Percentiles rank a stretch among this genome's conserved stretches.
phyloP scores from a whole-genome alignment of 2,329 filamentous ascomycete species.

The Cytospora piceae region DNA sequence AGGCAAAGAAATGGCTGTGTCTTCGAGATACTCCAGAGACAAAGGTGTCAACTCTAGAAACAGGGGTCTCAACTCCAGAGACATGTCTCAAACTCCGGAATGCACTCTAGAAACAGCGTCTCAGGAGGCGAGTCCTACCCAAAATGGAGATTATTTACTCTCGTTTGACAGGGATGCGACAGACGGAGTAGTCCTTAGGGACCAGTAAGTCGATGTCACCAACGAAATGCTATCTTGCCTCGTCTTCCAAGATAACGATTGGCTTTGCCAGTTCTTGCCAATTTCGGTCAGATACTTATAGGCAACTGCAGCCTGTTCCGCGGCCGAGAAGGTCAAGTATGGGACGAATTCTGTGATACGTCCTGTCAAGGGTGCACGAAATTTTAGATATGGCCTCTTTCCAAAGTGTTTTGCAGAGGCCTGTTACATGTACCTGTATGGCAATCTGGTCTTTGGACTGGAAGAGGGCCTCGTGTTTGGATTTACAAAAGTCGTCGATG shows the following conservation, averaged over 20 bases:
- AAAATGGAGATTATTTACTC: too few species aligned
- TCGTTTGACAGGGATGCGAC: slow-evolving; percentile 38
- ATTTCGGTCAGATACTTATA: slow-evolving; percentile 48
- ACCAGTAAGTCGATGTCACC: slow-evolving; percentile 42
- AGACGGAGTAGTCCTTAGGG: slow-evolving; percentile 38
- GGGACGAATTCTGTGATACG: slow-evolving; percentile 47
- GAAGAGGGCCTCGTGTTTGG: slow-evolving; percentile 33
- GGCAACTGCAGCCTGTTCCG: slow-evolving; percentile 46
- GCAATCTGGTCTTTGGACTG: slow-evolving; percentile 7
- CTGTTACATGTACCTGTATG: slow-evolving; percentile 12
- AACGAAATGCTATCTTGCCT: slow-evolving; percentile 37
- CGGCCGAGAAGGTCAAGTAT: slow-evolving; percentile 46
- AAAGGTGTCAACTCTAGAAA: too few species aligned
- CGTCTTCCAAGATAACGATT: slow-evolving; percentile 36
- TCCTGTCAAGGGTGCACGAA: slow-evolving; percentile 43
- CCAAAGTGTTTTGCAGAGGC: slow-evolving; percentile 24
- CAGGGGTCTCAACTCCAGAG: too few species aligned
- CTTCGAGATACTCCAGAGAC: too few species aligned
- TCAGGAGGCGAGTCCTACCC: too few species aligned
- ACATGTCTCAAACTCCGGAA: too few species aligned
- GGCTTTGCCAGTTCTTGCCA: slow-evolving; percentile 33
- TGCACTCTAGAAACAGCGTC: too few species aligned
- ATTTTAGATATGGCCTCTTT: slow-evolving; percentile 4
- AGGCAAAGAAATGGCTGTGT: too few species aligned
- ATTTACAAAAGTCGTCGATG: slow-evolving; percentile 46